phyloP scores from a whole-genome alignment of 352 stramenopile species.

The Phytopythium delawarense region DNA sequence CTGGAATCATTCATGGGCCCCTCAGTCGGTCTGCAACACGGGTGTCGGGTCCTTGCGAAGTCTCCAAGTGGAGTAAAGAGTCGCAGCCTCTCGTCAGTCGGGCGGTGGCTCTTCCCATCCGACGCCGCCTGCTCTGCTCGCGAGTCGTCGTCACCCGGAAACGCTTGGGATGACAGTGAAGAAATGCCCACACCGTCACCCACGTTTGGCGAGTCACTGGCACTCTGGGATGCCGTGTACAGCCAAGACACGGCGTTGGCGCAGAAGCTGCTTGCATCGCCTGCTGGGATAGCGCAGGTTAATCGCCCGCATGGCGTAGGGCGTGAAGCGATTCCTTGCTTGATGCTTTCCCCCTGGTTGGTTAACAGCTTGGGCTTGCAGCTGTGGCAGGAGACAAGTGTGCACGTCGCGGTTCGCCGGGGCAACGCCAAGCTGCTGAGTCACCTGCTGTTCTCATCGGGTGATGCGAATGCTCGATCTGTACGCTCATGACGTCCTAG shows the following conservation, averaged over 20 bases:
- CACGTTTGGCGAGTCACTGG: constrained; percentile 31
- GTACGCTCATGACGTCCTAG: constrained; percentile 14
- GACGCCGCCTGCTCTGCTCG: constrained; percentile 13
- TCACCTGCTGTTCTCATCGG: constrained; percentile 38
- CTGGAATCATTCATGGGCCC: not conserved
- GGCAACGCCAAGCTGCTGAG: constrained; percentile 58
- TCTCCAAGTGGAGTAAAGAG: not conserved
- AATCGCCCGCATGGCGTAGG: constrained; percentile 48
- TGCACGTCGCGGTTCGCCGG: constrained; percentile 48
- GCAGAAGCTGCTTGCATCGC: constrained; percentile 37
- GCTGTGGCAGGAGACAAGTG: constrained; percentile 59
- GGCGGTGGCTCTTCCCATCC: constrained; percentile 7
- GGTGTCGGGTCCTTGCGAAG: not conserved
- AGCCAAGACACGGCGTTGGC: constrained; percentile 22
- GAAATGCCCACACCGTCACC: constrained; percentile 26
- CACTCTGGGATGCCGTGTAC: constrained; percentile 67
- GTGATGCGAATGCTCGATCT: constrained; percentile 42
- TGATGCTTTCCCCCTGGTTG: not conserved
- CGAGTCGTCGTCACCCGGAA: constrained; percentile 6
- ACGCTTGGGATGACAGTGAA: not conserved
- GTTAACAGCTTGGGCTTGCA: constrained; percentile 5
- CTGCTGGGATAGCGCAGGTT: constrained; percentile 28
- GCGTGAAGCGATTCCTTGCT: not conserved
- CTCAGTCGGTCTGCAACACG: not conserved
- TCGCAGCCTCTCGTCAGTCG: not conserved